Evolutionary conservation across 345 rosid species (phyloP).

Genomic region (Trapa incisa): DNA sequence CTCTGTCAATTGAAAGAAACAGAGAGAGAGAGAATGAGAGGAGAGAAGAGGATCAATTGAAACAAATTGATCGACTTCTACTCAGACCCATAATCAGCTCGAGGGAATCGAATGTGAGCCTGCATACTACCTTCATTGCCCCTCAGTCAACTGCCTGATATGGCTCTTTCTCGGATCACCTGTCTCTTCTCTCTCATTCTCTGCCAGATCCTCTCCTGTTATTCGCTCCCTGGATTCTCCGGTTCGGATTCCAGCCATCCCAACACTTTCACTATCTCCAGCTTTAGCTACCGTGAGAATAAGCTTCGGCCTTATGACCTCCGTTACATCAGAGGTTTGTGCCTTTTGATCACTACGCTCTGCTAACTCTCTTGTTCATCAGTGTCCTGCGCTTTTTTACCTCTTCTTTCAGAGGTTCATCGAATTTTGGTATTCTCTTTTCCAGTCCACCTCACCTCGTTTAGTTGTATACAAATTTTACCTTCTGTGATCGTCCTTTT

Average conservation of each 20-base stretch:
- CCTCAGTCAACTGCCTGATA: not conserved
- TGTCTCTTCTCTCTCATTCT: conserved; percentile 1
- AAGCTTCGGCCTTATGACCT: conserved; percentile 11
- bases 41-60: too few relatives aligned
- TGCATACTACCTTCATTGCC: too few relatives aligned
- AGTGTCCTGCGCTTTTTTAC: not conserved
- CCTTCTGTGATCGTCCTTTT: too few relatives aligned
- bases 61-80: too few relatives aligned
- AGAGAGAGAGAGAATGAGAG: too few relatives aligned
- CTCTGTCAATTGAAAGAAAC: too few relatives aligned
- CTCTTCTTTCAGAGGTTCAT: not conserved
- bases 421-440: not conserved
- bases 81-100: too few relatives aligned
- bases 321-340: conserved; percentile 13
- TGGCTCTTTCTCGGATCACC: not conserved
- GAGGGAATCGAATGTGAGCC: too few relatives aligned
- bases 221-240: not conserved
- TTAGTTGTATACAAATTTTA: too few relatives aligned
- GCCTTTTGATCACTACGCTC: not conserved
- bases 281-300: conserved; percentile 12
- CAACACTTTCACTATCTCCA: conserved; percentile 8
- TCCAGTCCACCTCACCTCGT: not conserved
- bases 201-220: not conserved
- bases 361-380: not conserved
- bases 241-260: not conserved